Percentiles rank a stretch among this genome's conserved stretches.
These are phyloP conservation scores for Rhizopogon vinicolor DNA, from an alignment of 768 basidiomycete genomes.

Conservation along the genomic window DNA sequence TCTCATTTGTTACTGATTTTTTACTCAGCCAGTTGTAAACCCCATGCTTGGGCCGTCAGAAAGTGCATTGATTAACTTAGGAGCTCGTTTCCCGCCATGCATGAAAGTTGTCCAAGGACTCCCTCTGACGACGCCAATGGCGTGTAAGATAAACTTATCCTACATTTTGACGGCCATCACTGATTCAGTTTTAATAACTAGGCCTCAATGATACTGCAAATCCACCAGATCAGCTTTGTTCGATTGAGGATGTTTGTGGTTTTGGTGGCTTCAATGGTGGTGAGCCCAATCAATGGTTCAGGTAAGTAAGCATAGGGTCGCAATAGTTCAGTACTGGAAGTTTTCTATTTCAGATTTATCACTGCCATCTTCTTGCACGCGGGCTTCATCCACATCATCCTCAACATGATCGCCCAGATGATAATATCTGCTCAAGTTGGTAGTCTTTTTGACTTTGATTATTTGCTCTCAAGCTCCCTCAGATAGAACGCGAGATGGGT, in stretches of 20 bases:
- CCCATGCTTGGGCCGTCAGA: slow-evolving; percentile 89
- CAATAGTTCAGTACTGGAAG: slow-evolving; percentile 42
- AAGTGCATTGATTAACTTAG: slow-evolving; percentile 78
- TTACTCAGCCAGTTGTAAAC: slow-evolving; percentile 67
- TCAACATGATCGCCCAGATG: slow-evolving; percentile 90
- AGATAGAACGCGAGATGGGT: slow-evolving; percentile 93
- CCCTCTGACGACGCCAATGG: slow-evolving; percentile 47
- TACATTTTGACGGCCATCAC: slow-evolving; percentile 3
- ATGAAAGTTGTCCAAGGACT: slow-evolving; percentile 71
- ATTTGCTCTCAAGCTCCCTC: slow-evolving; percentile 5
- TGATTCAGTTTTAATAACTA: slow-evolving; percentile 17
- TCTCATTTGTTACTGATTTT: slow-evolving; percentile 5
- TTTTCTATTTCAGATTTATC: slow-evolving; percentile 55
- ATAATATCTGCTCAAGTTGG: slow-evolving; percentile 71
- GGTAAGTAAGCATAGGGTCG: slow-evolving; percentile 23
- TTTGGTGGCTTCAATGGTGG: slow-evolving; percentile 66
- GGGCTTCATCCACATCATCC: slow-evolving; percentile 85
- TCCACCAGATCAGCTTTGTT: slow-evolving; percentile 63
- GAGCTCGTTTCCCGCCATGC: slow-evolving; percentile 91
- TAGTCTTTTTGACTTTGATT: not conserved
- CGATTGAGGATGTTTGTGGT: slow-evolving; percentile 80
- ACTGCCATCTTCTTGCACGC: slow-evolving; percentile 91
- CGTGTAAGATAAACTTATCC: slow-evolving; percentile 42
- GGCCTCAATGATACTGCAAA: slow-evolving; percentile 85
- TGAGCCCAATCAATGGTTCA: slow-evolving; percentile 53